These are phyloP conservation scores for Maudiozyma serrabonitensis DNA, from an alignment of 805 yeast genomes.

Conservation along the genomic window DNA sequence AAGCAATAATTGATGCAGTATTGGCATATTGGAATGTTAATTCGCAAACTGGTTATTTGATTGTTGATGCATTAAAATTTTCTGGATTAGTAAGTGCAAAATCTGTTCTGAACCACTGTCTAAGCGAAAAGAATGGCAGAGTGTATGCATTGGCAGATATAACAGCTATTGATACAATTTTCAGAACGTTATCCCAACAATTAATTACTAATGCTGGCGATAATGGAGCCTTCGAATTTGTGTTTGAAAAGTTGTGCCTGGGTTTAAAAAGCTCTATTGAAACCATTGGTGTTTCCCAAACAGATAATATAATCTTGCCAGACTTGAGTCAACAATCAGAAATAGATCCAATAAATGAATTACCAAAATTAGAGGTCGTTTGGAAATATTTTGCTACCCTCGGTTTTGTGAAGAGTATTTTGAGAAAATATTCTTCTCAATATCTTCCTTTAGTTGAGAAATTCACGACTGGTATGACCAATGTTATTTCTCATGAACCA, in stretches of 20 bases:
- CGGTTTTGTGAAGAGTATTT: constrained; percentile 31
- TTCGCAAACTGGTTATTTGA: constrained; percentile 54
- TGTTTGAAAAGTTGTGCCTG: constrained; percentile 21
- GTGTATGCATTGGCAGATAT: constrained; percentile 35
- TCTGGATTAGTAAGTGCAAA: constrained; percentile 35
- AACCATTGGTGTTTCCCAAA: constrained; percentile 10
- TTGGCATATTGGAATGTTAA: constrained; percentile 56
- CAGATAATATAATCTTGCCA: constrained; percentile 13
- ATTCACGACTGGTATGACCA: constrained; percentile 29
- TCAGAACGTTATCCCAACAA: constrained; percentile 28
- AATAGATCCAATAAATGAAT: constrained; percentile 16
- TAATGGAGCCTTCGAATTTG: constrained; percentile 21
- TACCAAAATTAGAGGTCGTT: constrained; percentile 28
- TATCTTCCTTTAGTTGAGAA: constrained; percentile 24
- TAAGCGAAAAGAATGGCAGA: constrained; percentile 21
- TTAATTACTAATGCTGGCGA: constrained; percentile 12
- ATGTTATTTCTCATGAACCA: constrained; percentile 26
- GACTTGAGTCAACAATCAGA: constrained; percentile 16
- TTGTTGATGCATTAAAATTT: constrained; percentile 43
- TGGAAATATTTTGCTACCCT: constrained; percentile 36
- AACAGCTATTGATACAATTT: constrained; percentile 37
- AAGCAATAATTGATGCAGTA: constrained; percentile 45
- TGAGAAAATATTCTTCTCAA: constrained; percentile 39
- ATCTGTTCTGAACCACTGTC: constrained; percentile 36
- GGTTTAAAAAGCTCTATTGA: constrained; percentile 15